These are phyloP conservation scores for Mucor plumbeus DNA, from an alignment of 371 early-diverging fungal genomes.

Conservation along the genomic window DNA sequence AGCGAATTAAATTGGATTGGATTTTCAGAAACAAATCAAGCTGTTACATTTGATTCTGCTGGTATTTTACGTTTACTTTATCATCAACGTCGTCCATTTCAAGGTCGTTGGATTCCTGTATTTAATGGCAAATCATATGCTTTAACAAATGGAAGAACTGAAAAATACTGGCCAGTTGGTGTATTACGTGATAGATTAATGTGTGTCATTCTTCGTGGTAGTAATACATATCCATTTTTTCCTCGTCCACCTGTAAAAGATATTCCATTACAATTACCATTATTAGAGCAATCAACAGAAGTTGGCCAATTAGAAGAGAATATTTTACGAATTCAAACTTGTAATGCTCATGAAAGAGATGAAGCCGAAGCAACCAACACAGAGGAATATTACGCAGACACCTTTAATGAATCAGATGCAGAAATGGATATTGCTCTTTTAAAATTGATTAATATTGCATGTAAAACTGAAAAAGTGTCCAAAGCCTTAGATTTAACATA, in stretches of 20 bases:
- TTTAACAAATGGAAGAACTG: constrained; percentile 31
- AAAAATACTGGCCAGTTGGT: constrained; percentile 82
- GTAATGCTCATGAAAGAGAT: constrained; percentile 54
- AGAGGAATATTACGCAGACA: constrained; percentile 46
- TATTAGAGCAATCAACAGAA: constrained; percentile 42
- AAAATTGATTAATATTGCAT: constrained; percentile 77
- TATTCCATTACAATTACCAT: constrained; percentile 74
- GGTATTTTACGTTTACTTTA: constrained; percentile 69
- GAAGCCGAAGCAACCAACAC: constrained; percentile 52
- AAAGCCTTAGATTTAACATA: constrained; percentile 79
- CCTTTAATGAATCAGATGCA: constrained; percentile 50
- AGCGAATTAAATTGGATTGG: constrained; percentile 82
- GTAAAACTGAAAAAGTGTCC: constrained; percentile 70
- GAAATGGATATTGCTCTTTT: constrained; percentile 83
- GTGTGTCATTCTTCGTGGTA: constrained; percentile 65
- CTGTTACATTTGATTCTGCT: constrained; percentile 70
- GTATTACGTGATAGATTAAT: constrained; percentile 63
- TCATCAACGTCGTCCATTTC: constrained; percentile 58
- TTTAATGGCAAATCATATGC: constrained; percentile 61
- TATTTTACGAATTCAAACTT: constrained; percentile 48
- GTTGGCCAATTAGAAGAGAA: constrained; percentile 68
- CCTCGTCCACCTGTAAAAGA: constrained; percentile 81
- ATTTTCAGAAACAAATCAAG: constrained; percentile 79
- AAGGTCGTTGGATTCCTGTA: constrained; percentile 78
- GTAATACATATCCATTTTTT: constrained; percentile 67